phyloP scores from a whole-genome alignment of 2,329 filamentous ascomycete genomes.

The Microsporum audouinii region DNA sequence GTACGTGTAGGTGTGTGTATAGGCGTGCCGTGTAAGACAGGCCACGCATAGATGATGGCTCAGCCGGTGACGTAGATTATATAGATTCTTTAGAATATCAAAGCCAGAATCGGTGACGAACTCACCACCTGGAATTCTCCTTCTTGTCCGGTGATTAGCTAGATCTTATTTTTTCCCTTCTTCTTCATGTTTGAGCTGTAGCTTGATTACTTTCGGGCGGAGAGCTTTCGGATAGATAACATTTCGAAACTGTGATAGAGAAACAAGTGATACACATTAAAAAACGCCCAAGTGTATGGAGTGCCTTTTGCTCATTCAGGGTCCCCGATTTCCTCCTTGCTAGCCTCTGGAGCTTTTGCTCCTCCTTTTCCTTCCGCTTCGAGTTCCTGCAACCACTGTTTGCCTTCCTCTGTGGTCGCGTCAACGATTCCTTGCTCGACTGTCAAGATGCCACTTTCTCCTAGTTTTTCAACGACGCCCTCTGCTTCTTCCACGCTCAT shows the following conservation, averaged over 20 bases:
- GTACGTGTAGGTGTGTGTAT: not conserved
- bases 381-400: slow-evolving; percentile 64
- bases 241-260: not conserved
- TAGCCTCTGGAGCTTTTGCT: slow-evolving; percentile 10
- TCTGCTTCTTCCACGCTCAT: slow-evolving; percentile 85
- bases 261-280: not conserved
- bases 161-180: not conserved
- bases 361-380: slow-evolving; percentile 43
- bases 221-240: not conserved
- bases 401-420: slow-evolving; percentile 78
- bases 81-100: not conserved
- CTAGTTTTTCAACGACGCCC: slow-evolving; percentile 66
- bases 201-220: not conserved
- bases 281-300: not conserved
- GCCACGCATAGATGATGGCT: not conserved
- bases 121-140: not conserved
- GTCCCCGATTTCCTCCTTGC: slow-evolving; percentile 21
- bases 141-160: not conserved
- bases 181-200: not conserved
- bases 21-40: not conserved
- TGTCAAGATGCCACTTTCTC: slow-evolving; percentile 78
- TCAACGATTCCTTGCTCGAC: slow-evolving; percentile 91
- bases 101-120: not conserved
- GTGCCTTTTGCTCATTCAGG: slow-evolving; percentile 20
- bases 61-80: not conserved